These are phyloP conservation scores for Mimosa bimucronata DNA, from an alignment of 306 rosid genomes.

Conservation along the genomic window DNA sequence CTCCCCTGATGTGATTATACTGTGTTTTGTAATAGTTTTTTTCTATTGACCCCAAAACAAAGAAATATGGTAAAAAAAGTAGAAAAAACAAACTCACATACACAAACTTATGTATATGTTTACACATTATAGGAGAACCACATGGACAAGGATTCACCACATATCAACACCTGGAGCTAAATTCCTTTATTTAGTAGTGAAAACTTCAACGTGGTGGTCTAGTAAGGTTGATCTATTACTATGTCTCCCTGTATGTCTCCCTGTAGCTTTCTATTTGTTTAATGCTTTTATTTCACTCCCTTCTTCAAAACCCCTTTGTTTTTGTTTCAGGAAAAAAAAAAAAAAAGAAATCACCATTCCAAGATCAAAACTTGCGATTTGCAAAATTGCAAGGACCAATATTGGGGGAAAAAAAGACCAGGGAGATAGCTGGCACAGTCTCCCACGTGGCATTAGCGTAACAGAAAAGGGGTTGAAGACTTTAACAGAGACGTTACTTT, in stretches of 20 bases:
- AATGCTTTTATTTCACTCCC: neutral
- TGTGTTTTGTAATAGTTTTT: neutral
- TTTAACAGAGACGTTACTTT: conserved; percentile 49
- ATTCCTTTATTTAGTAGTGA: conserved; percentile 25
- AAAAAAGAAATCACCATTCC: neutral
- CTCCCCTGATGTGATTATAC: neutral
- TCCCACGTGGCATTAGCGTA: conserved; percentile 60
- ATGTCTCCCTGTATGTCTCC: neutral
- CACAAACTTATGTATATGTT: neutral
- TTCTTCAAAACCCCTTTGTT: neutral
- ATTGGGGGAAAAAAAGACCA: neutral
- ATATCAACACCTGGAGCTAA: conserved; percentile 35
- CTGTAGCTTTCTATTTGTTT: conserved; percentile 33
- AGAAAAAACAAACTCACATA: neutral
- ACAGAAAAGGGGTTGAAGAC: conserved; percentile 27
- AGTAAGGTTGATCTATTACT: neutral
- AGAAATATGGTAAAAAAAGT: neutral
- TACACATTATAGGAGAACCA: conserved; percentile 34
- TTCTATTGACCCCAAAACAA: neutral
- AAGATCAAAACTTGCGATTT: conserved; percentile 27
- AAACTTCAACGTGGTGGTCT: conserved; percentile 35
- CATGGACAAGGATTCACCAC: conserved; percentile 40
- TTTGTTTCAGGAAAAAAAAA: too few species aligned
- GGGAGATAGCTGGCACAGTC: conserved; percentile 37
- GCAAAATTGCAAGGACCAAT: conserved; percentile 13